Percentiles rank a stretch among this genome's conserved stretches.
phyloP scores from a whole-genome alignment of 345 rosid species.

The Populus tremula region DNA sequence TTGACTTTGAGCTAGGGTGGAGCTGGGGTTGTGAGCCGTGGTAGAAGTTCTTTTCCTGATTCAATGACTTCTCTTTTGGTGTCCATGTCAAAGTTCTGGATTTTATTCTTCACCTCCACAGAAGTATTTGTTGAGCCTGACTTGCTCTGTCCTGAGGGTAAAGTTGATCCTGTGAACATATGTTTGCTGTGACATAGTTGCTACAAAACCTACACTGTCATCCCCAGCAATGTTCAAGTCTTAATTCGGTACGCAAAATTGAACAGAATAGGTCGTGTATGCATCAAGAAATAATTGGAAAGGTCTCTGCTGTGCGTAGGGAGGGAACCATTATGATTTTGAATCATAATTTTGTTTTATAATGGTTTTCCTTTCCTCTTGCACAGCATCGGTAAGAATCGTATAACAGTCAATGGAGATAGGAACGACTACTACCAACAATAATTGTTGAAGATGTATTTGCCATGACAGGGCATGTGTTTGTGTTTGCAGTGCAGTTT shows the following conservation, averaged over 20 bases:
- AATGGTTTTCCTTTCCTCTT: neutral
- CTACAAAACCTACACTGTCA: neutral
- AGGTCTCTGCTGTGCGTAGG: neutral
- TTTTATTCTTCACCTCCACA: neutral
- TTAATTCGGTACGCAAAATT: neutral
- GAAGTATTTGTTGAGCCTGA: neutral
- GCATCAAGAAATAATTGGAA: neutral
- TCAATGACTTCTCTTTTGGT: neutral
- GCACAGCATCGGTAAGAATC: neutral
- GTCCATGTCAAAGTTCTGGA: neutral
- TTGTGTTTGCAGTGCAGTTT: neutral
- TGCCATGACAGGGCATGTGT: neutral
- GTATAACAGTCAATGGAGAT: neutral
- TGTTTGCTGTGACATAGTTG: neutral
- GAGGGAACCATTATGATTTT: neutral
- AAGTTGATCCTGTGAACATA: neutral
- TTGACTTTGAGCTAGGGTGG: neutral
- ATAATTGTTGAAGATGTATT: neutral
- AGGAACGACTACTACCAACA: neutral
- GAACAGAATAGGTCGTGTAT: neutral
- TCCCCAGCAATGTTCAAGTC: neutral
- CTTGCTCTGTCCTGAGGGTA: neutral
- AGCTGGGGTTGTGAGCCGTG: neutral
- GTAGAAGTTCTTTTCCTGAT: neutral
- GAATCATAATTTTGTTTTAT: neutral